phyloP scores from a whole-genome alignment of 2,329 filamentous ascomycete genomes.

The Paramyrothecium roridum region DNA sequence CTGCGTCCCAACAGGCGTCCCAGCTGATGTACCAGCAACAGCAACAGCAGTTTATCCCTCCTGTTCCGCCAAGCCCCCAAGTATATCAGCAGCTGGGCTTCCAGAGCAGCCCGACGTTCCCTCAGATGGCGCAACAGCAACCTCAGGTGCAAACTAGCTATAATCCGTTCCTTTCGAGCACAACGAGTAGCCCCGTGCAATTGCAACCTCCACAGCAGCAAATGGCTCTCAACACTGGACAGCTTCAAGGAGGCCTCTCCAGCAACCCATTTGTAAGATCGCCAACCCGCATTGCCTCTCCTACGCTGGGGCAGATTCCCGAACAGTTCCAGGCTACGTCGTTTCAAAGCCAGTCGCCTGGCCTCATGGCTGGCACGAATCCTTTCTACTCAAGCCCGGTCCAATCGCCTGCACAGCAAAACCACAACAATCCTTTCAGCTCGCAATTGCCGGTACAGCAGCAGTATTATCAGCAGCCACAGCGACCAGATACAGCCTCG shows the following conservation, averaged over 20 bases:
- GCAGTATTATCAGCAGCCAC: constrained; percentile 36
- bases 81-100: constrained; percentile 35
- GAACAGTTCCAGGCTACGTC: constrained; percentile 46
- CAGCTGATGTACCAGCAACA: constrained; percentile 41
- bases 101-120: constrained; percentile 40
- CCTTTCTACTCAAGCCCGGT: constrained; percentile 31
- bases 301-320: constrained; percentile 47
- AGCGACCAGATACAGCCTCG: constrained; percentile 64
- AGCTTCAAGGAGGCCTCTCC: constrained; percentile 18
- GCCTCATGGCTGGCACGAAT: constrained; percentile 25
- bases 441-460: constrained; percentile 14
- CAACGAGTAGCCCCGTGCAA: not conserved
- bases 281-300: constrained; percentile 48
- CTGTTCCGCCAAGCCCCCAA: constrained; percentile 37
- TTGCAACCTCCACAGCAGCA: constrained; percentile 21
- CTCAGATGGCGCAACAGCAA: constrained; percentile 27
- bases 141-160: constrained; percentile 31
- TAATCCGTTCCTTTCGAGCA: constrained; percentile 48
- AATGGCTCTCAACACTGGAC: constrained; percentile 37
- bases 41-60: constrained; percentile 41
- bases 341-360: constrained; percentile 29
- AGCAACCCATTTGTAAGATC: constrained; percentile 50
- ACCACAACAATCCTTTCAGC: constrained; percentile 21
- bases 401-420: constrained; percentile 21
- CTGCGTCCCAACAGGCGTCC: constrained; percentile 36